Evolutionary conservation across 139 green algal genomes (phyloP), one percentile per base, ranked within the genome.

Genomic region (Astrephomene gubernaculifera): DNA sequence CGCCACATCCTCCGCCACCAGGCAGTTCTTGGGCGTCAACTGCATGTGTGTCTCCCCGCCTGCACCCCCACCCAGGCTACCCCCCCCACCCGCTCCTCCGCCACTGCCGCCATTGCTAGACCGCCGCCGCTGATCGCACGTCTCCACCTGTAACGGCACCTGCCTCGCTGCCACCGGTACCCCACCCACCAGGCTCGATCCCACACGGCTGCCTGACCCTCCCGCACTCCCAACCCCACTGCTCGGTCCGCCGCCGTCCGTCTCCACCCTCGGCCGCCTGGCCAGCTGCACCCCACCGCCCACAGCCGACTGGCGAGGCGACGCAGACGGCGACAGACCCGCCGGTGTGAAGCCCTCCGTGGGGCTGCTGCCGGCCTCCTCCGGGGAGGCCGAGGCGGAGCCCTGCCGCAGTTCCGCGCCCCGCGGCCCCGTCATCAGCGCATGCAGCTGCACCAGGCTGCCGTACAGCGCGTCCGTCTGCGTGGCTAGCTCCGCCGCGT

Each of bases 371-470:
- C 52, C 52, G 41, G 25, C 29, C 27, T 29, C 43, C 21, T 24
- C 27, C 27, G 2, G 1, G 27, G 38, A 3, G 33, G 12, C 35
- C 29, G 45, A 49, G 49, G 44, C 36, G 1, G 45, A 45, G 14
- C 49, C n/a, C 0, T 71, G 45, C 7, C 29, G 49, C 8, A 90
- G 79, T 71, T 84, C 79, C 17, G 38, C 35, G 49, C 86, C 86
- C 25, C 63, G 71, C 8, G 87, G 87, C 1, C 87, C 76, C 25
- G 35, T 83, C 87, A 90, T 90, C 36, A 90, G 87, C 22, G 72
- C 0, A 44, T 90, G 74, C 74, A 90, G 87, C 75, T 88, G 81
- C 33, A 65, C 21, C 43, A 90, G 68, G 43, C 44, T 79, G 67
- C 52, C 74, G 41, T 74, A 90, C 57, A 90, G 53, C n/a, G 74